Conservation (phyloP, 306 rosid species). For the Vigna hirtella region DNA sequence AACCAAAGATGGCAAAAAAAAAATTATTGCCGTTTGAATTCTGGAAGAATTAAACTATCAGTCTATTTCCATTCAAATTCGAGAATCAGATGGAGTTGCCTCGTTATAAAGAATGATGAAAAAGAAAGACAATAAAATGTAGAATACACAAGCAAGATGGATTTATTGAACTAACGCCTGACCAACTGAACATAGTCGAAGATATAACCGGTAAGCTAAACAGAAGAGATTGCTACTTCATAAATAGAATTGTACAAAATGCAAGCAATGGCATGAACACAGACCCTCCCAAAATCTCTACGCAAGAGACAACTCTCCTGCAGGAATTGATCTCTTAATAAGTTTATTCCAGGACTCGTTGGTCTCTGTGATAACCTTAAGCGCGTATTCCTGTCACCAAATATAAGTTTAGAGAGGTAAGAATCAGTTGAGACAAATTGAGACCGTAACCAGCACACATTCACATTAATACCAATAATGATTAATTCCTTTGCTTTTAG, state of each 20-base stretch:
- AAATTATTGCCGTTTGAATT: neutral
- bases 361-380: slow-evolving; percentile 81
- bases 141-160: slow-evolving; percentile 1
- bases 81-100: neutral
- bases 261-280: slow-evolving; percentile 23
- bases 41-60: neutral
- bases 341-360: slow-evolving; percentile 90
- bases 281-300: slow-evolving; percentile 46
- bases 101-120: neutral
- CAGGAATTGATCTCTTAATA: slow-evolving; percentile 79
- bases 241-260: slow-evolving; percentile 36
- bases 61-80: neutral
- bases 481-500: neutral
- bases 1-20: neutral
- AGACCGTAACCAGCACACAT: neutral
- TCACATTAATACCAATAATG: neutral
- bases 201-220: slow-evolving; percentile 22
- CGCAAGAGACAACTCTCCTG: slow-evolving; percentile 81
- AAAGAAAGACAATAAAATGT: neutral
- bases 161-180: slow-evolving; percentile 40
- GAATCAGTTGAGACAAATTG: slow-evolving; percentile 8
- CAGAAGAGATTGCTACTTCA: slow-evolving; percentile 33
- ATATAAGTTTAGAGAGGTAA: slow-evolving; percentile 18
- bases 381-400: slow-evolving; percentile 74
- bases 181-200: slow-evolving; percentile 27